Conservation (phyloP, 2,329 filamentous ascomycete genomes). For the Emydomyces testavorans region DNA sequence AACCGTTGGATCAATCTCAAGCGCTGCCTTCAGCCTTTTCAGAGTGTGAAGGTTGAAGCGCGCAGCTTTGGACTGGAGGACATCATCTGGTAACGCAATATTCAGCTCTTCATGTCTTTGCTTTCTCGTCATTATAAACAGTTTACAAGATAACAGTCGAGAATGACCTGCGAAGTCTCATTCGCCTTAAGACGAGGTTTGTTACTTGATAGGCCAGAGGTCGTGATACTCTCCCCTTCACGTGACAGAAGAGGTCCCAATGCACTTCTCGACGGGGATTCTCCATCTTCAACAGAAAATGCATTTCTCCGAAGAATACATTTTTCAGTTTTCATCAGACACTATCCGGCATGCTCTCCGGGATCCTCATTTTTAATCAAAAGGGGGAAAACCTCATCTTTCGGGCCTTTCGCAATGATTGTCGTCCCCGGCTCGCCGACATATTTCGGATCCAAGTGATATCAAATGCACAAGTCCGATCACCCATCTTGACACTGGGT, state of each 20-base stretch:
- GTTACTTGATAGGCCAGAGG: no score
- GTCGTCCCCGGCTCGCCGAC: constrained; percentile 89
- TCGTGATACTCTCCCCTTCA: no score
- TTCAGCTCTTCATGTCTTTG: no score
- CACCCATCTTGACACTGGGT: constrained; percentile 90
- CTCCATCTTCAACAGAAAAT: no score
- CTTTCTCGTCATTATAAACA: no score
- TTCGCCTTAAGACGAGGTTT: no score
- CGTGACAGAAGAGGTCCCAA: no score
- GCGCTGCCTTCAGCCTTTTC: constrained; percentile 18
- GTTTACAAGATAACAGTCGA: no score
- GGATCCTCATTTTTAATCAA: constrained; percentile 96
- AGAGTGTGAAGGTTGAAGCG: constrained; percentile 20
- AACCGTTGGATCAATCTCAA: constrained; percentile 19
- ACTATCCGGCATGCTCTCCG: constrained; percentile 63
- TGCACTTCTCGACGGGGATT: no score
- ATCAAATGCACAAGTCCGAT: constrained; percentile 93
- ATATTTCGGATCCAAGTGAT: constrained; percentile 99
- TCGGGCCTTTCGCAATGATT: constrained; percentile 96
- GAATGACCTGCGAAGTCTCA: no score
- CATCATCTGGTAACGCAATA: no score
- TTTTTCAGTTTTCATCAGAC: not conserved
- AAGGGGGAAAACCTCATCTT: constrained; percentile 99
- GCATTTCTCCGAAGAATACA: not conserved
- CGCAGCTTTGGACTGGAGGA: constrained; percentile 20